These are phyloP conservation scores for Picochlorum sp. DNA, from an alignment of 139 green algal species.

Conservation along the genomic window DNA sequence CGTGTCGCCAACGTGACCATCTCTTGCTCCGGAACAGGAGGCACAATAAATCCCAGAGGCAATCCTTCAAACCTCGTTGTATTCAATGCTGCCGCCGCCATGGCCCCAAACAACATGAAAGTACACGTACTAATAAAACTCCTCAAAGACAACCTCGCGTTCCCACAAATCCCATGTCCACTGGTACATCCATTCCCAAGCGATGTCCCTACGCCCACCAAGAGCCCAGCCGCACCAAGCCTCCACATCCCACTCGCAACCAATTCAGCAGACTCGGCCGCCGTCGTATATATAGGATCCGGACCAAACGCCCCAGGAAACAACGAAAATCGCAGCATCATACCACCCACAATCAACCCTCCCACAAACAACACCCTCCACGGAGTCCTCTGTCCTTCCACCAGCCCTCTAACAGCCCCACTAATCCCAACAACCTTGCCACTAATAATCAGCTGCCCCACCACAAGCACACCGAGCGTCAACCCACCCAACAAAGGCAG, in stretches of 20 bases:
- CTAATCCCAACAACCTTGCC: constrained; percentile 22
- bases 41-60: constrained; percentile 8
- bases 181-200: constrained; percentile 74
- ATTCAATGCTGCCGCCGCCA: constrained; percentile 20
- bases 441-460: constrained; percentile 3
- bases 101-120: constrained; percentile 53
- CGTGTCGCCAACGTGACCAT: constrained; percentile 8
- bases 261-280: background rate
- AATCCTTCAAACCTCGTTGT: constrained; percentile 8
- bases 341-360: constrained; percentile 16
- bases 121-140: constrained; percentile 17
- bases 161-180: constrained; percentile 61
- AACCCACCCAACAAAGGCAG: background rate
- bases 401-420: constrained; percentile 14
- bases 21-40: background rate
- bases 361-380: constrained; percentile 24
- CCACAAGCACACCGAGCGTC: constrained; percentile 5
- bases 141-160: constrained; percentile 38
- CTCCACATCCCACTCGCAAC: background rate
- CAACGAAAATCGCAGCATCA: constrained; percentile 2
- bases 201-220: constrained; percentile 54
- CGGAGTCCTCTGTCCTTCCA: constrained; percentile 1
- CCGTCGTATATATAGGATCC: constrained; percentile 3
- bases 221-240: constrained; percentile 28
- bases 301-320: constrained; percentile 18